phyloP scores from a whole-genome alignment of 768 basidiomycete species.

The Pleurotus salmoneostramineus region DNA sequence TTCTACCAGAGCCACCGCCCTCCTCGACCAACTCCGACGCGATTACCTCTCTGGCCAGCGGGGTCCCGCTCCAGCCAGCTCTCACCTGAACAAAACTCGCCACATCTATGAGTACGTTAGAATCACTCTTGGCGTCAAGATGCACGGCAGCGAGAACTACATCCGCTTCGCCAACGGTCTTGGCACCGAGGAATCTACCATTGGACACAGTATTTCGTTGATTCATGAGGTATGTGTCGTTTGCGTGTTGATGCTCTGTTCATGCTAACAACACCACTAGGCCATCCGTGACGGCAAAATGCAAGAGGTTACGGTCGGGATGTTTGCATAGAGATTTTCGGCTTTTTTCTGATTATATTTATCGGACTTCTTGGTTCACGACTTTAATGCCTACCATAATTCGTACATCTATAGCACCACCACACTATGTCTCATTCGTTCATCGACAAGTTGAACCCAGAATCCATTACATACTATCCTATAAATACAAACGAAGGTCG shows the following conservation, averaged over 20 bases:
- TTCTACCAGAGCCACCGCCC: slow-evolving; percentile 38
- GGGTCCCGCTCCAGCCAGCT: slow-evolving; percentile 60
- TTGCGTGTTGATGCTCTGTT: background rate
- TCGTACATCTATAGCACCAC: background rate
- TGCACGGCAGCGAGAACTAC: slow-evolving; percentile 77
- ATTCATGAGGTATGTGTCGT: slow-evolving; percentile 58
- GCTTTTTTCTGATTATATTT: background rate
- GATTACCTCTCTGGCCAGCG: slow-evolving; percentile 55
- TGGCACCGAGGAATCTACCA: slow-evolving; percentile 48
- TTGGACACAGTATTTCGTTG: slow-evolving; percentile 69
- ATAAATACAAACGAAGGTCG: background rate
- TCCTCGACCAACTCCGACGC: slow-evolving; percentile 45
- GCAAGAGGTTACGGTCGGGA: slow-evolving; percentile 47
- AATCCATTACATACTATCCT: background rate
- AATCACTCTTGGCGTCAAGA: slow-evolving; percentile 56
- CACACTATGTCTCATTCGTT: too few relatives aligned
- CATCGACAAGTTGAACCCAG: too few relatives aligned
- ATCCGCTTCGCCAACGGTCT: slow-evolving; percentile 36
- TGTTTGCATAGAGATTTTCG: slow-evolving; percentile 35
- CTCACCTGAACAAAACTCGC: slow-evolving; percentile 59
- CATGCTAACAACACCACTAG: slow-evolving; percentile 17
- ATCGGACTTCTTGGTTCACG: background rate
- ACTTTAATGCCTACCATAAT: too few relatives aligned
- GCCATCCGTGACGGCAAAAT: slow-evolving; percentile 71
- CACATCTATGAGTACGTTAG: slow-evolving; percentile 70